Percentiles rank a stretch among this genome's conserved stretches.
phyloP scores from a whole-genome alignment of 2,329 filamentous ascomycete genomes.

The Fusarium clavum region DNA sequence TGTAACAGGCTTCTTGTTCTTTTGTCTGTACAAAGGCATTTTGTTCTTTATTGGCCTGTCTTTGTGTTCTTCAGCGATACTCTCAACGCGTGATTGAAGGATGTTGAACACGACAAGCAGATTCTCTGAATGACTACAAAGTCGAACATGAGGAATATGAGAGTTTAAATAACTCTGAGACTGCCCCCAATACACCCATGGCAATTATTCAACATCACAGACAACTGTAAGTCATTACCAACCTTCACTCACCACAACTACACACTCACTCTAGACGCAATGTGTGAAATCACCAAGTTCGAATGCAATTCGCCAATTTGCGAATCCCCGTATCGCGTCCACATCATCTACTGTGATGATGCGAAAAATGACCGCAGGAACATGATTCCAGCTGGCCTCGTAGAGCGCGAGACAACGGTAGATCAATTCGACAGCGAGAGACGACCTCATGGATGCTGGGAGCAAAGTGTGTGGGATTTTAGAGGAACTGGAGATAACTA shows the following conservation, averaged over 20 bases:
- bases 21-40: background rate
- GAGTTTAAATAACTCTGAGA: background rate
- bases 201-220: background rate
- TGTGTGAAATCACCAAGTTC: background rate
- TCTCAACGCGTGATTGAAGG: background rate
- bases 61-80: background rate
- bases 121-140: background rate
- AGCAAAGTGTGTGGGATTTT: background rate
- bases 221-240: background rate
- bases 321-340: background rate
- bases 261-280: background rate
- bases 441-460: background rate
- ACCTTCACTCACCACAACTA: background rate
- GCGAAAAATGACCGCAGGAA: background rate
- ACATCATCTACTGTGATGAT: background rate
- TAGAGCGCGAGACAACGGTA: background rate
- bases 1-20: background rate
- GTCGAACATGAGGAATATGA: background rate
- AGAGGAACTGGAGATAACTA: background rate
- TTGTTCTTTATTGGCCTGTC: background rate
- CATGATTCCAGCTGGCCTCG: background rate
- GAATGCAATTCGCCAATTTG: background rate
- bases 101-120: background rate
- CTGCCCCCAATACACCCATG: accelerated
- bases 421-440: background rate